Conservation (phyloP, 306 rosid genomes). For the Lablab purpureus region DNA sequence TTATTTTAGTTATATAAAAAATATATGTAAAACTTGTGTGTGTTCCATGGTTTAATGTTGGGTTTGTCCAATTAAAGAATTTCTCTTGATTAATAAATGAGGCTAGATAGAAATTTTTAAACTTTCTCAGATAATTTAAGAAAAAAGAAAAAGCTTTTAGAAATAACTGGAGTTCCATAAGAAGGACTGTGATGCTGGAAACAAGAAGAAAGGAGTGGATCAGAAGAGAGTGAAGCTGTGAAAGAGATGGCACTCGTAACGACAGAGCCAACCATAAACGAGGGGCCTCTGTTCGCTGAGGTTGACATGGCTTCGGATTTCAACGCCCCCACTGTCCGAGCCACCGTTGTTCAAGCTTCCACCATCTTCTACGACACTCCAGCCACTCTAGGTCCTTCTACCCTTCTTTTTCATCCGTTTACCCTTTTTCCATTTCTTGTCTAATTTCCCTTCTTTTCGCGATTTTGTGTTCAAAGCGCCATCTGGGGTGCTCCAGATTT, state of each 20-base stretch:
- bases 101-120: not conserved
- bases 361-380: constrained; percentile 91
- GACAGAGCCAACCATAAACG: constrained; percentile 48
- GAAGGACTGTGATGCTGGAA: not conserved
- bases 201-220: not conserved
- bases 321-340: constrained; percentile 68
- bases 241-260: constrained; percentile 65
- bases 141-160: too few species aligned
- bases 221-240: not conserved
- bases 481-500: constrained; percentile 36
- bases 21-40: too few species aligned
- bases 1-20: too few species aligned
- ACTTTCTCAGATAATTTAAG: too few species aligned
- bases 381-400: constrained; percentile 74
- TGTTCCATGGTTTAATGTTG: too few species aligned
- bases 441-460: constrained; percentile 4
- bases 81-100: too few species aligned
- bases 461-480: not conserved
- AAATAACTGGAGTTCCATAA: not conserved
- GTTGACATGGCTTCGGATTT: constrained; percentile 77
- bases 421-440: not conserved
- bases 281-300: constrained; percentile 66
- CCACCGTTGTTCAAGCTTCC: constrained; percentile 93
- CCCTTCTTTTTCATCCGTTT: not conserved
- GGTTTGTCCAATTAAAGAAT: too few species aligned